These are phyloP conservation scores for Capsella rubella DNA, from an alignment of 441 rosid species.

Conservation along the genomic window DNA sequence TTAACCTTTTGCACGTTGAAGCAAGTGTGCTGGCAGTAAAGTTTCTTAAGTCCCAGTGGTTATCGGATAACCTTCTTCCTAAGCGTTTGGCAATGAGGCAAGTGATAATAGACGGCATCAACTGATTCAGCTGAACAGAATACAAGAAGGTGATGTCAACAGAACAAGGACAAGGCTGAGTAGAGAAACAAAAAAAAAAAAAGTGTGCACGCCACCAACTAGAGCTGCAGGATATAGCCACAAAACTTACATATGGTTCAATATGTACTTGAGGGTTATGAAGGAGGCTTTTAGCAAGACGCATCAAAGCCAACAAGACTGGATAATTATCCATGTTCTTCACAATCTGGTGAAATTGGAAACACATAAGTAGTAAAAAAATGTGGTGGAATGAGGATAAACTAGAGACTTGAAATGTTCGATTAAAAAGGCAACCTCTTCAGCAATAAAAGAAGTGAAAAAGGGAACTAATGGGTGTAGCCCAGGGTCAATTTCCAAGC, in stretches of 20 bases:
- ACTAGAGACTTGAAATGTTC: neutral
- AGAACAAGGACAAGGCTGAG: slow-evolving; percentile 34
- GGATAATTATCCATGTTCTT: slow-evolving; percentile 53
- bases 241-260: slow-evolving; percentile 69
- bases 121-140: slow-evolving; percentile 60
- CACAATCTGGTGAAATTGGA: slow-evolving; percentile 52
- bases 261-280: slow-evolving; percentile 64
- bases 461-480: slow-evolving; percentile 65
- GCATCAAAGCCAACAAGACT: slow-evolving; percentile 63
- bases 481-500: slow-evolving; percentile 67
- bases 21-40: slow-evolving; percentile 57
- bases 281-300: slow-evolving; percentile 63
- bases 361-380: slow-evolving; percentile 17
- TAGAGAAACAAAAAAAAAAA: neutral
- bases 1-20: slow-evolving; percentile 63
- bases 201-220: neutral
- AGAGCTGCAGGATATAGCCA: slow-evolving; percentile 6
- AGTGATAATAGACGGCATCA: slow-evolving; percentile 70
- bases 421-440: slow-evolving; percentile 52
- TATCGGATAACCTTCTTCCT: slow-evolving; percentile 62
- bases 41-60: slow-evolving; percentile 73
- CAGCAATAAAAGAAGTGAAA: slow-evolving; percentile 67
- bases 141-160: slow-evolving; percentile 17
- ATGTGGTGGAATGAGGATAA: slow-evolving; percentile 11
- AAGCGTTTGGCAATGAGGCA: slow-evolving; percentile 66